Evolutionary conservation across 805 yeast species (phyloP).

Genomic region (Yamadazyma sp.): DNA sequence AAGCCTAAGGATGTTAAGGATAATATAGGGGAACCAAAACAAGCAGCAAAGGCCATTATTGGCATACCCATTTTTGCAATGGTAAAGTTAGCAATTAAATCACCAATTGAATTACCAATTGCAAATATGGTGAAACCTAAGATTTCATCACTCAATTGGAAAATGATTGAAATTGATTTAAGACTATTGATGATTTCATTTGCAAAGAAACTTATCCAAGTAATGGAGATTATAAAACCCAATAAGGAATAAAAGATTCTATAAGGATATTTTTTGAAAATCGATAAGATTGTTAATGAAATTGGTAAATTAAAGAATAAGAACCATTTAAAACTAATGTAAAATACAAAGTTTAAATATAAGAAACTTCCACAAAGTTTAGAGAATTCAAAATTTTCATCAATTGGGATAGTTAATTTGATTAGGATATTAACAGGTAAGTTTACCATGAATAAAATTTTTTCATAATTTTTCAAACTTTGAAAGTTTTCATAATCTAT

Average conservation of each 20-base stretch:
- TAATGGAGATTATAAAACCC: conserved; percentile 67
- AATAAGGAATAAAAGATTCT: conserved; percentile 26
- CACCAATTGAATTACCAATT: conserved; percentile 90
- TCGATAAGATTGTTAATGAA: background rate
- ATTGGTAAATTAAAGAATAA: conserved; percentile 7
- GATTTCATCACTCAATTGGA: conserved; percentile 68
- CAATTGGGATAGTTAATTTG: conserved; percentile 6
- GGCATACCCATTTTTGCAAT: conserved; percentile 81
- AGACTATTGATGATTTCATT: conserved; percentile 65
- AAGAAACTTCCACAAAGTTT: conserved; percentile 1
- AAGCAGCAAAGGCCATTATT: conserved; percentile 90
- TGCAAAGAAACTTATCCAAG: conserved; percentile 69
- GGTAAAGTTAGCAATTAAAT: conserved; percentile 76
- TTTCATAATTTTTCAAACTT: background rate
- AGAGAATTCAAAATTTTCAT: conserved; percentile 2
- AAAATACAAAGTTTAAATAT: conserved; percentile 1
- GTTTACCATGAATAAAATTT: conserved; percentile 1
- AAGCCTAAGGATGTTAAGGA: conserved; percentile 80
- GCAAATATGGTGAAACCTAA: conserved; percentile 89
- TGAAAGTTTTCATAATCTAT: background rate
- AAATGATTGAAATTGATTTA: conserved; percentile 56
- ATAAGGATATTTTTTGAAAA: conserved; percentile 10
- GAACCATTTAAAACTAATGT: background rate
- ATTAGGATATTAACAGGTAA: conserved; percentile 6
- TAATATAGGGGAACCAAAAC: conserved; percentile 89